Percentiles rank a stretch among this genome's conserved stretches.
Evolutionary conservation across 2,329 filamentous ascomycete species (phyloP).

Genomic region (Scedosporium aurantiacum): DNA sequence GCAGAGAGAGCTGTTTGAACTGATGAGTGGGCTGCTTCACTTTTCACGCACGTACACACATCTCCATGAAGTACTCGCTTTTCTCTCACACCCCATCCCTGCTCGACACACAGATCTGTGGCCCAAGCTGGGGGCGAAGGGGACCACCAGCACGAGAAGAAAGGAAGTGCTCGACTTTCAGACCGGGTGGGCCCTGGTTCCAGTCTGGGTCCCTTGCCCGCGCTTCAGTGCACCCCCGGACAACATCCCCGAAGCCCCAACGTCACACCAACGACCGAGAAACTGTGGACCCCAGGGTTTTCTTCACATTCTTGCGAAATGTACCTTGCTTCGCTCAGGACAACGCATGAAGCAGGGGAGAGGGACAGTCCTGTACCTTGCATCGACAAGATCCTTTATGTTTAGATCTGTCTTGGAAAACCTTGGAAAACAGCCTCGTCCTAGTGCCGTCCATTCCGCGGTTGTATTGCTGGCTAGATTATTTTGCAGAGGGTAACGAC

Average conservation of each 20-base stretch:
- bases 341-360: not conserved
- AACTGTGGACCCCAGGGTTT: not conserved
- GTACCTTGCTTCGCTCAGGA: not conserved
- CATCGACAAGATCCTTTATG: no score
- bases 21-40: no score
- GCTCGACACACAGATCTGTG: not conserved
- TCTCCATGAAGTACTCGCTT: not conserved
- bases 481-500: no score
- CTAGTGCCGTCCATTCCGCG: no score
- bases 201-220: not conserved
- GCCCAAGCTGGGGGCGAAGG: not conserved
- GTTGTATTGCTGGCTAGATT: no score
- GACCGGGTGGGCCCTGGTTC: constrained; percentile 1
- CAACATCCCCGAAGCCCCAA: not conserved
- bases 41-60: no score
- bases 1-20: no score
- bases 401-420: no score
- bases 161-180: not conserved
- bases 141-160: not conserved
- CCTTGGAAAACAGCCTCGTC: no score
- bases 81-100: not conserved
- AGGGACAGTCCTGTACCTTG: not conserved
- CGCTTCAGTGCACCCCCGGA: not conserved
- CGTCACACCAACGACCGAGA: not conserved
- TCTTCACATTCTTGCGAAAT: not conserved